Conservation (phyloP, 2,329 filamentous ascomycete species). For the Lasiodiplodia hormozganensis region DNA sequence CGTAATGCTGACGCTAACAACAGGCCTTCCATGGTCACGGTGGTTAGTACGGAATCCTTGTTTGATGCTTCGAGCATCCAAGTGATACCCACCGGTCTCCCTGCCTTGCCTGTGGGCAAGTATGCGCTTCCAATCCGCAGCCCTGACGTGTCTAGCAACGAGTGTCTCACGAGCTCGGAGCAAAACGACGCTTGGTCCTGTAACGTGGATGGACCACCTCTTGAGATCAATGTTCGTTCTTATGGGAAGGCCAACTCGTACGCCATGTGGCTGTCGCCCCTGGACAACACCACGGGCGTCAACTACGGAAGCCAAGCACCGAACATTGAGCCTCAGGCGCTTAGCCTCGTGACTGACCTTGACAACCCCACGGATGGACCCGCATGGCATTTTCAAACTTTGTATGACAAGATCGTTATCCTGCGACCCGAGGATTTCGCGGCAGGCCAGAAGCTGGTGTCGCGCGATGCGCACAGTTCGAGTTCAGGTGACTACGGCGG, state of each 20-base stretch:
- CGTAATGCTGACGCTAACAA: slow-evolving; percentile 11
- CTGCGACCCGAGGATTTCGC: slow-evolving; percentile 49
- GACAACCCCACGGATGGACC: slow-evolving; percentile 64
- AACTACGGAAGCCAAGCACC: slow-evolving; percentile 70
- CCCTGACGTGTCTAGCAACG: slow-evolving; percentile 55
- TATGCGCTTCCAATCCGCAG: slow-evolving; percentile 56
- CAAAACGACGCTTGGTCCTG: slow-evolving; percentile 61
- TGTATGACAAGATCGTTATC: slow-evolving; percentile 71
- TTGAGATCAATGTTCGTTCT: slow-evolving; percentile 16
- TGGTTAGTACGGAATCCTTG: slow-evolving; percentile 50
- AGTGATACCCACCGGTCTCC: slow-evolving; percentile 52
- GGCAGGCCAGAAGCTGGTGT: slow-evolving; percentile 34
- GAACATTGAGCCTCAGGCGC: slow-evolving; percentile 53
- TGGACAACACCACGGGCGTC: slow-evolving; percentile 50
- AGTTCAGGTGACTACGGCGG: not conserved
- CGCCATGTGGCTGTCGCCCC: slow-evolving; percentile 36
- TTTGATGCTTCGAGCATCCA: slow-evolving; percentile 59
- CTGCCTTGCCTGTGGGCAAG: slow-evolving; percentile 58
- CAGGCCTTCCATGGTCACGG: slow-evolving; percentile 20
- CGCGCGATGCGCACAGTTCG: slow-evolving; percentile 6
- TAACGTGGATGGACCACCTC: slow-evolving; percentile 34
- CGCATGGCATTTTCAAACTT: slow-evolving; percentile 67
- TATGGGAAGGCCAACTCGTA: slow-evolving; percentile 1
- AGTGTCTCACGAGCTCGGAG: slow-evolving; percentile 56
- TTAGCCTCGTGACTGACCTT: slow-evolving; percentile 65